Percentiles rank a stretch among this genome's conserved stretches.
Conservation (phyloP, 2,329 filamentous ascomycete species). For the Chalaropsis ovoidea region DNA sequence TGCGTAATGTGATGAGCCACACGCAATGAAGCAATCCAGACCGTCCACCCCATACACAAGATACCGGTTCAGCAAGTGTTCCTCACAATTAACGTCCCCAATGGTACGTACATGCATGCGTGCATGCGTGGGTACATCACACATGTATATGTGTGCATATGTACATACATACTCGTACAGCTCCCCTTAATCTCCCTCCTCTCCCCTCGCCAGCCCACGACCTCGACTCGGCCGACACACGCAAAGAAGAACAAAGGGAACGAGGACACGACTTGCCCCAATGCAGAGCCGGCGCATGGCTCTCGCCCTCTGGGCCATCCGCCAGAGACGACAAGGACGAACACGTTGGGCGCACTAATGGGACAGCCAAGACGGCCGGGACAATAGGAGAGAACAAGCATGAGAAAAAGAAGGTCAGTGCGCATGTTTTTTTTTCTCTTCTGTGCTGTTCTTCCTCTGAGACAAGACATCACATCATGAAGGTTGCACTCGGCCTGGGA, state of each 20-base stretch:
- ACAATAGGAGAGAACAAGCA: neutral
- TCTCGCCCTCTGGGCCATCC: no score
- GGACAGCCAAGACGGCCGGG: no score
- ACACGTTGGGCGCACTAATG: neutral
- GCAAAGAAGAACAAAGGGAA: no score
- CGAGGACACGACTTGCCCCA: no score
- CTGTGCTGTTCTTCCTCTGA: neutral
- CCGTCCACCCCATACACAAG: neutral
- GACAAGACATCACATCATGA: conserved; percentile 7
- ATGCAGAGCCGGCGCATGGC: no score
- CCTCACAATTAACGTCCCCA: neutral
- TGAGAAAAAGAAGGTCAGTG: neutral
- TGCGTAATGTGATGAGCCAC: neutral
- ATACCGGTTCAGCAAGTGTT: neutral
- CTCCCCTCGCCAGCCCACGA: neutral
- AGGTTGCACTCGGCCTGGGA: conserved; percentile 6
- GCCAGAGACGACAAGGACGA: neutral
- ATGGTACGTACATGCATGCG: neutral
- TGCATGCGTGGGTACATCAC: neutral
- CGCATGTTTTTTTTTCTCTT: neutral
- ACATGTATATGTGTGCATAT: neutral
- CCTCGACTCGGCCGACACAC: neutral
- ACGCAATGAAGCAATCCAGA: neutral
- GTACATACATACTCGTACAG: neutral
- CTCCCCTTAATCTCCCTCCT: neutral